Base-by-base conservation (phyloP, 768 basidiomycete species). In the Tulasnella sp. region DNA sequence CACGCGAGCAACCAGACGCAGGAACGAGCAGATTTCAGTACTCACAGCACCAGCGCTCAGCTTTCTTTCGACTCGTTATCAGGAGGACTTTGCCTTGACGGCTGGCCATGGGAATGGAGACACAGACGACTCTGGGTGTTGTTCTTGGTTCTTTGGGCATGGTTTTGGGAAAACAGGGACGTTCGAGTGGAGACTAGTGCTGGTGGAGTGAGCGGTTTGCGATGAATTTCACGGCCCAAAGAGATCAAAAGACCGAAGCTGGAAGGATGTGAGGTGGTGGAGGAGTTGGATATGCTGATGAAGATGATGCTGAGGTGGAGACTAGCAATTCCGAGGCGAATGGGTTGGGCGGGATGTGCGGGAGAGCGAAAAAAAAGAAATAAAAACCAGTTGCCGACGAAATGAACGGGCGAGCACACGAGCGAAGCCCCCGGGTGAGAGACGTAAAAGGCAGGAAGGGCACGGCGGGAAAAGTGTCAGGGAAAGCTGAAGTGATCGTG, bases 41-140 rank as follows among this genome's bases (percentile, higher is more conserved):
- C 93, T 93, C 85, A 95, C 93, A 92, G 81, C 95, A 92, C 93
- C 93, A 95, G 76, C 86, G 82, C 81, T 93, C 87, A 82, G 90
- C 89, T 77, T 91, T 87, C 82, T 94, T 95, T 77, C 93, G 88
- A 83, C 92, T 93, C 31, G 93, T 94, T 80, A 95, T 87, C 79
- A 95, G 88, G 78, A 95, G 89, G 75, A 95, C 88, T 82, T 93
- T 92, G 82, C 89, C 89, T 7, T 89, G 88, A 36, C 90, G 84
- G 79, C 90, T 87, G 67, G 89, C 85, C 79, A 95, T 93, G 74
- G 93, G 93, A 76, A 95, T 95, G 71, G 93, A 93, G 82, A 93
- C 94, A 84, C 93, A 95, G 79, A 95, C 93, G 83, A 95, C 87
- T 82, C 93, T 91, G 74, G 93, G 93, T 71, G 79, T 93, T 89